A percentile compares a stretch with the other conserved stretches of the same genome.
These are phyloP conservation scores for Balansia obtecta DNA, from an alignment of 2,329 filamentous ascomycete species.

Conservation along the genomic window DNA sequence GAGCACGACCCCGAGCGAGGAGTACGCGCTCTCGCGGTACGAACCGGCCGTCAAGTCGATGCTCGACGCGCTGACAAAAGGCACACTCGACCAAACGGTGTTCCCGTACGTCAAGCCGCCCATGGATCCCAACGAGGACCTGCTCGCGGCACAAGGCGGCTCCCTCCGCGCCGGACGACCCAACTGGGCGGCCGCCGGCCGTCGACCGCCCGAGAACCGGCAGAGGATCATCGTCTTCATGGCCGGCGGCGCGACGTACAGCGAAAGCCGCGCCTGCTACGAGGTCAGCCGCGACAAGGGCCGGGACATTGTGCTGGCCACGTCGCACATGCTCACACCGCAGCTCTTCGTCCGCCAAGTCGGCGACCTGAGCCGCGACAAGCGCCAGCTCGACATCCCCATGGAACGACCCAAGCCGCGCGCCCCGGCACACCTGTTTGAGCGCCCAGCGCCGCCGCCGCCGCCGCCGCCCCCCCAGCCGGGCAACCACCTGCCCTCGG, in stretches of 20 bases:
- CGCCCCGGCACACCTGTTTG: slow-evolving; percentile 77
- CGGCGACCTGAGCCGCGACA: slow-evolving; percentile 64
- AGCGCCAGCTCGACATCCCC: slow-evolving; percentile 66
- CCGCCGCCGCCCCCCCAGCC: slow-evolving; percentile 18
- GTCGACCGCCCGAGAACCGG: slow-evolving; percentile 61
- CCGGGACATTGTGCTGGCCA: slow-evolving; percentile 77
- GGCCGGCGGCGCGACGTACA: slow-evolving; percentile 89
- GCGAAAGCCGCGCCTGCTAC: slow-evolving; percentile 81
- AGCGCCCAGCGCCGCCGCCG: slow-evolving; percentile 48
- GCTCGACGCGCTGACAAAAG: slow-evolving; percentile 60
- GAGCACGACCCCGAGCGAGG: slow-evolving; percentile 48
- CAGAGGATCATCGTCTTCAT: slow-evolving; percentile 91
- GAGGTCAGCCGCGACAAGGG: slow-evolving; percentile 61
- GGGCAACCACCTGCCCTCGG: neutral
- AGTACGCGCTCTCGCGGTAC: slow-evolving; percentile 78
- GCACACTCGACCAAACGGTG: slow-evolving; percentile 49
- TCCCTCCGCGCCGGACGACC: slow-evolving; percentile 87
- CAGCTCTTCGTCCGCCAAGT: slow-evolving; percentile 73
- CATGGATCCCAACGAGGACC: slow-evolving; percentile 47
- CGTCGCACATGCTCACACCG: slow-evolving; percentile 87
- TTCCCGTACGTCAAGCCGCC: slow-evolving; percentile 69
- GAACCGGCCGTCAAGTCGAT: slow-evolving; percentile 72
- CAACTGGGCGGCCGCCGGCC: slow-evolving; percentile 81
- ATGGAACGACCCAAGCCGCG: slow-evolving; percentile 67
- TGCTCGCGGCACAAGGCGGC: slow-evolving; percentile 44